Conservation (phyloP, 2,329 filamentous ascomycete species). For the Verticillium longisporum region DNA sequence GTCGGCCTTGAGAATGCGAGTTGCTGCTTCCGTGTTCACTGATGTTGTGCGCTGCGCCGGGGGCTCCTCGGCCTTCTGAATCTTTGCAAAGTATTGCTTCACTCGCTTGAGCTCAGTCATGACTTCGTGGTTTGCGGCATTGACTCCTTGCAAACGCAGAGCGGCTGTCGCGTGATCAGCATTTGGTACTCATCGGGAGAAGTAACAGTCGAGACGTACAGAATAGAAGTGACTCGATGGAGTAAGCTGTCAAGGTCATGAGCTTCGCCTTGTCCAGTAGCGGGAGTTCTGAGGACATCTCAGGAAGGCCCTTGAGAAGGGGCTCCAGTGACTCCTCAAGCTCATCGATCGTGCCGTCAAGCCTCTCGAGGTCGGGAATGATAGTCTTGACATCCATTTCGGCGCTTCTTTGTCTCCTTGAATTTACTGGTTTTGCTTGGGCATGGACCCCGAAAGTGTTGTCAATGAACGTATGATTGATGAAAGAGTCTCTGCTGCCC, state of each 20-base stretch:
- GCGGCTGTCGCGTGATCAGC: constrained; percentile 44
- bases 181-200: not conserved
- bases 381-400: constrained; percentile 46
- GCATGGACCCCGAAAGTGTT: not conserved
- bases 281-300: constrained; percentile 70
- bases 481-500: not conserved
- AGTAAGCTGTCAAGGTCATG: constrained; percentile 79
- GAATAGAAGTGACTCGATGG: constrained; percentile 86
- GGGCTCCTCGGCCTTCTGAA: constrained; percentile 66
- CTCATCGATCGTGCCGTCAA: constrained; percentile 73
- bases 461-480: not conserved
- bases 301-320: constrained; percentile 60
- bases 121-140: constrained; percentile 79
- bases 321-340: constrained; percentile 69
- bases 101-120: constrained; percentile 81
- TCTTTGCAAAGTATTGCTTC: constrained; percentile 88
- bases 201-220: constrained; percentile 41
- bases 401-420: not conserved
- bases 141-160: constrained; percentile 68
- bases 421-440: not conserved
- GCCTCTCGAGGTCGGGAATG: constrained; percentile 60
- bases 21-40: constrained; percentile 70
- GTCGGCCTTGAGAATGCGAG: constrained; percentile 75
- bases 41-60: constrained; percentile 44
- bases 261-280: constrained; percentile 94